Evolutionary conservation across 176 grass and related monocot species (phyloP).

Genomic region (Carex kokanica): DNA sequence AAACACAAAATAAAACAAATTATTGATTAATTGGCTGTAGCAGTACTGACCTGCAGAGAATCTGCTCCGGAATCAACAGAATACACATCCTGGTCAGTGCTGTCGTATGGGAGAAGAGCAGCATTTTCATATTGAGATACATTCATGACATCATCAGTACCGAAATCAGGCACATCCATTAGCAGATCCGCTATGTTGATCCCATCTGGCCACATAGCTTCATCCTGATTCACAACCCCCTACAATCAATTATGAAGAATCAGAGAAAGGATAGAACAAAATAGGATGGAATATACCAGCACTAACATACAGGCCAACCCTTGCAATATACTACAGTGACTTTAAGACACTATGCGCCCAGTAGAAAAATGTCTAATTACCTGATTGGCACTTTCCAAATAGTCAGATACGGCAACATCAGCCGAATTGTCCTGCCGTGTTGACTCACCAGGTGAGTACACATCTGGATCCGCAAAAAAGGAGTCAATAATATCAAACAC

Average conservation of each 20-base stretch:
- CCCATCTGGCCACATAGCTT: not conserved
- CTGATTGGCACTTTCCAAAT: conserved; percentile 10
- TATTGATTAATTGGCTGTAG: not conserved
- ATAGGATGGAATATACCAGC: not conserved
- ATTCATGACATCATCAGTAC: conserved; percentile 23
- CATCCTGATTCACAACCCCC: conserved; percentile 8
- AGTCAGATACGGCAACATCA: not conserved
- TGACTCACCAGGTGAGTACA: not conserved
- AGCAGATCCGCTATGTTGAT: conserved; percentile 14
- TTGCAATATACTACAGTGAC: too few relatives aligned
- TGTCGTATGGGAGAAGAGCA: conserved; percentile 47
- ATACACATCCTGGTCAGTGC: conserved; percentile 51
- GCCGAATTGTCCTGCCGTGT: not conserved
- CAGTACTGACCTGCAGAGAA: conserved; percentile 38
- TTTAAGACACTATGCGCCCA: too few relatives aligned
- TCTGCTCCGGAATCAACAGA: conserved; percentile 50
- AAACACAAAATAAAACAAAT: not conserved
- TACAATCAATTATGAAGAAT: not conserved
- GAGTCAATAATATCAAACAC: not conserved
- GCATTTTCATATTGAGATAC: conserved; percentile 44
- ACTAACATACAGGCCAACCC: too few relatives aligned
- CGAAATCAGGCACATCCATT: conserved; percentile 19
- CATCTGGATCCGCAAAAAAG: conserved; percentile 5
- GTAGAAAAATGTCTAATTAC: not conserved
- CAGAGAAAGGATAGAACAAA: not conserved